Conservation (phyloP, 805 yeast genomes). For the Lachancea fermentati region DNA sequence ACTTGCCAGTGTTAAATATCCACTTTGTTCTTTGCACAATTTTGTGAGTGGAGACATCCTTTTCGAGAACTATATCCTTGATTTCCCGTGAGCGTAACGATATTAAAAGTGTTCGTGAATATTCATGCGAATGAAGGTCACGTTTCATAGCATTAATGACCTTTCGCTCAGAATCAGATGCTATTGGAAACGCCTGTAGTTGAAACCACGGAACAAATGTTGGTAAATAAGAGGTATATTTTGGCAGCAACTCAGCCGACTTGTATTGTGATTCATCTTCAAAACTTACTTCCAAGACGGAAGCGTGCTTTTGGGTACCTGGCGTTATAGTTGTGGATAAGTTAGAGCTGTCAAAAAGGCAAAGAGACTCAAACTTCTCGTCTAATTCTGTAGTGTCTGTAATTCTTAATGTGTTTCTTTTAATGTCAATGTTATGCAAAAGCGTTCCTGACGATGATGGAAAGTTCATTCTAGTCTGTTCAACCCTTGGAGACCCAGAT, state of each 20-base stretch:
- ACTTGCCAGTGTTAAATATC: slow-evolving; percentile 27
- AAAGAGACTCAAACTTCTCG: slow-evolving; percentile 20
- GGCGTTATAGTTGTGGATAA: neutral
- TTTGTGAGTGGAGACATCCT: slow-evolving; percentile 10
- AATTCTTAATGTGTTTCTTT: slow-evolving; percentile 26
- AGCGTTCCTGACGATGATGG: slow-evolving; percentile 1
- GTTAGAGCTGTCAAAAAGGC: slow-evolving; percentile 2
- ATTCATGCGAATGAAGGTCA: slow-evolving; percentile 34
- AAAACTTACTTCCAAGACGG: slow-evolving; percentile 6
- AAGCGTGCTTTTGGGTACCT: slow-evolving; percentile 5
- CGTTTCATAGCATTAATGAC: slow-evolving; percentile 47
- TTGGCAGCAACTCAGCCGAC: slow-evolving; percentile 21
- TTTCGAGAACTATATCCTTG: slow-evolving; percentile 29
- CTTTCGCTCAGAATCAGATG: slow-evolving; percentile 45
- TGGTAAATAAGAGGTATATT: slow-evolving; percentile 25
- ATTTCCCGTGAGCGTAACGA: slow-evolving; percentile 36
- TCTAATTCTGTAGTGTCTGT: slow-evolving; percentile 26
- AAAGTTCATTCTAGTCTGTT: slow-evolving; percentile 4
- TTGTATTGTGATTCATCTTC: neutral
- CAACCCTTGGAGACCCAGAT: slow-evolving; percentile 25
- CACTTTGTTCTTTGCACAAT: slow-evolving; percentile 26
- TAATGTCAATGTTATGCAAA: slow-evolving; percentile 9
- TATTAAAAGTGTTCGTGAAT: slow-evolving; percentile 29
- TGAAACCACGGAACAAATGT: slow-evolving; percentile 33
- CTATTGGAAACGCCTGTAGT: slow-evolving; percentile 49